Base-by-base conservation (phyloP, 352 stramenopile species). In the Globisporangium spiculum region DNA sequence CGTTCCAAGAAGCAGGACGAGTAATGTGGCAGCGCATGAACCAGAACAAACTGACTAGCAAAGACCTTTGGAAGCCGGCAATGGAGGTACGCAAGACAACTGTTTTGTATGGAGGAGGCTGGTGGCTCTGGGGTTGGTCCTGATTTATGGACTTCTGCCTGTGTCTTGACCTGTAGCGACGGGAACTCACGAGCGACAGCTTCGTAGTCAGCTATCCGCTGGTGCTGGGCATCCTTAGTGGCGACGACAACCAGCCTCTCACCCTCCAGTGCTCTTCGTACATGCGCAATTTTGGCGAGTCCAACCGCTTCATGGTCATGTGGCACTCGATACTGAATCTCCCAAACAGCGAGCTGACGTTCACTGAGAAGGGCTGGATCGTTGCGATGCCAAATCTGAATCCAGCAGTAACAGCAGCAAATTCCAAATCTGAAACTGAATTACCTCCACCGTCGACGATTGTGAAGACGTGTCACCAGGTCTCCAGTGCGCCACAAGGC, bases 261-360 rank as follows among this genome's bases (percentile, higher is more conserved):
- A 52, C 52, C 12, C 58, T 70, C 44, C 14, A 56, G 12, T 46
- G 65, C n/a, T 61, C 44, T 18, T 70, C 65, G 26, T 53, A 55
- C 44, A 64, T 65, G 56, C 46, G 53, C 46, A 65, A 61, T 44
- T 70, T 70, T 32, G 65, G 61, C 50, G 58, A 70, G 18, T 6
- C 14, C 12, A 7, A 32, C 20, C 65, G 65, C 5, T 61, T 53
- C 22, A 3, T 70, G 57, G 34, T 30, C 24, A 5, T 65, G 30
- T 70, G 56, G 65, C 50, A 58, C 30, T 70, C 65, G 0, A 26
- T 18, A 4, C 30, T 65, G 3, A 16, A 38, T 24, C 14, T 56
- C 4, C 16, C 63, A 12, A 16, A 56, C 22, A 22, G 9, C 4
- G 26, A 5, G 2, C 24, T 27, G 12, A 10, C 32, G 36, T 65